These are phyloP conservation scores for Elsinoe fawcettii DNA, from an alignment of 2,329 filamentous ascomycete genomes.

Conservation along the genomic window DNA sequence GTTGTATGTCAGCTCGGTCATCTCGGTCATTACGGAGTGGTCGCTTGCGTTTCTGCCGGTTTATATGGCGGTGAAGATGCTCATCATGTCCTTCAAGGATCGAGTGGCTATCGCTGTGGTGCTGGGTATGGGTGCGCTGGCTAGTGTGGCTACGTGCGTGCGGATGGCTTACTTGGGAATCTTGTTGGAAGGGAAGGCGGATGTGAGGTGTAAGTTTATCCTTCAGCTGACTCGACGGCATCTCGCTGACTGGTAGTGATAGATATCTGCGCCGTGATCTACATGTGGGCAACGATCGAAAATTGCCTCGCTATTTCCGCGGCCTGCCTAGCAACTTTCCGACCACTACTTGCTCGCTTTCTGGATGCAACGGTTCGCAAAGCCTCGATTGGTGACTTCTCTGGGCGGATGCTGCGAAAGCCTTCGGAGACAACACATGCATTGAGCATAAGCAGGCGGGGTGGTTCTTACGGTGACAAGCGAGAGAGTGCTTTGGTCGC, in stretches of 20 bases:
- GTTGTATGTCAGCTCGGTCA: background rate
- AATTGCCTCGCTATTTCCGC: constrained; percentile 3
- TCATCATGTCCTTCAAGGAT: constrained; percentile 7
- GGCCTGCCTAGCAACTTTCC: constrained; percentile 6
- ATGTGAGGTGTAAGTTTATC: background rate
- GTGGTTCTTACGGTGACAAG: background rate
- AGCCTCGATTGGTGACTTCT: background rate
- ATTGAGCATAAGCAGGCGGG: background rate
- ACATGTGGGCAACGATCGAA: constrained; percentile 13
- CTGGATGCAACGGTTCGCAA: background rate
- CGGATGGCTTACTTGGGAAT: constrained; percentile 8
- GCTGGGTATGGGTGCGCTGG: constrained; percentile 1
- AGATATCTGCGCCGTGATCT: constrained; percentile 6
- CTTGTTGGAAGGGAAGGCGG: constrained; percentile 1
- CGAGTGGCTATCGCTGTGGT: constrained; percentile 6
- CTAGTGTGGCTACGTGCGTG: constrained; percentile 8
- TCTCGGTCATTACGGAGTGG: constrained; percentile 4
- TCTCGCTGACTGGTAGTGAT: background rate
- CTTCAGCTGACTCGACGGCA: background rate
- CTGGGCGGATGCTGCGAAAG: background rate
- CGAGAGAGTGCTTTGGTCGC: background rate
- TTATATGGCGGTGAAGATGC: constrained; percentile 2
- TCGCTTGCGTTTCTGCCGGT: constrained; percentile 1
- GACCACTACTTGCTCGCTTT: background rate
- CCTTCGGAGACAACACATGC: constrained; percentile 13